phyloP scores from a whole-genome alignment of 2,329 filamentous ascomycete genomes.

The Aspergillus oerlinghausenensis region DNA sequence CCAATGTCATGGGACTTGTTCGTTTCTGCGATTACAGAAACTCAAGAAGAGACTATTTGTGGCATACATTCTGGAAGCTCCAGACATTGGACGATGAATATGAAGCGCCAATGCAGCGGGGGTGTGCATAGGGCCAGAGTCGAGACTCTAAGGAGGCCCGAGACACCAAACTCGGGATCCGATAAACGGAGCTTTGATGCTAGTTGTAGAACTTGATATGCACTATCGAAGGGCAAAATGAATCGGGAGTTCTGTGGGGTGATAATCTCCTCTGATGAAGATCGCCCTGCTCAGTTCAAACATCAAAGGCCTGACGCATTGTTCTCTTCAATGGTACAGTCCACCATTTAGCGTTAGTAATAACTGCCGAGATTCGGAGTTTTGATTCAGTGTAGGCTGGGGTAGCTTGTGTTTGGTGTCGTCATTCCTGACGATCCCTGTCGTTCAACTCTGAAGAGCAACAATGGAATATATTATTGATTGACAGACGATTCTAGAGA shows the following conservation, averaged over 20 bases:
- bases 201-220: background rate
- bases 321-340: too few relatives aligned
- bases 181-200: background rate
- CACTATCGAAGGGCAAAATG: too few relatives aligned
- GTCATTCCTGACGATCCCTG: slow-evolving; percentile 4
- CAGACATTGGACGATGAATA: background rate
- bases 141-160: background rate
- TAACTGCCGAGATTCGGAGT: slow-evolving; percentile 15
- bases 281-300: too few relatives aligned
- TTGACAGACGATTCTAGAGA: background rate
- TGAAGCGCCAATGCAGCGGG: background rate
- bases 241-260: too few relatives aligned
- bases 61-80: too few relatives aligned
- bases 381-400: background rate
- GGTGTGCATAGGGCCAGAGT: background rate
- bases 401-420: slow-evolving; percentile 6
- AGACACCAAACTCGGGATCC: background rate
- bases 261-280: too few relatives aligned
- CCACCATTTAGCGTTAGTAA: background rate
- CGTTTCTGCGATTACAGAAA: too few relatives aligned
- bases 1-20: too few relatives aligned
- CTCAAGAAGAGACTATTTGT: too few relatives aligned
- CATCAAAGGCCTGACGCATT: too few relatives aligned
- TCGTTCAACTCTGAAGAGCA: background rate
- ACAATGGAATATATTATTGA: background rate